phyloP scores from a whole-genome alignment of 495 filamentous ascomycete genomes.

The Tirmania nivea region DNA sequence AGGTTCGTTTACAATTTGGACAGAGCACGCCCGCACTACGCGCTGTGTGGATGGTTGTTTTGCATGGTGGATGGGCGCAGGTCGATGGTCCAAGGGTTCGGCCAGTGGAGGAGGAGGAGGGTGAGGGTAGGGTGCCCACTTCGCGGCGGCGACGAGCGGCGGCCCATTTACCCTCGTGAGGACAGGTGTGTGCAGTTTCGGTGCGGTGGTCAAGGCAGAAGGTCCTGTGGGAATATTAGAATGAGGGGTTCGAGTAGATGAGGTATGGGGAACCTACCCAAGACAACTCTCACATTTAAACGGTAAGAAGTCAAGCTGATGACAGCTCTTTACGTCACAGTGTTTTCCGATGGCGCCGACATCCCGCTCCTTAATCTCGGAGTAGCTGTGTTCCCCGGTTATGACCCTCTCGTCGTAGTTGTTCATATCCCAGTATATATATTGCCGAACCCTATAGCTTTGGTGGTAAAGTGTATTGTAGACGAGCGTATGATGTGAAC shows the following conservation, averaged over 20 bases:
- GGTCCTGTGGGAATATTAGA: constrained; percentile 27
- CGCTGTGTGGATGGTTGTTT: constrained; percentile 63
- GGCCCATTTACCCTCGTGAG: constrained; percentile 72
- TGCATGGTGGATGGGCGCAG: constrained; percentile 58
- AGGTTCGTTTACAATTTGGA: constrained; percentile 53
- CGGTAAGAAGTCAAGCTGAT: constrained; percentile 87
- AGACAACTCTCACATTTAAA: constrained; percentile 81
- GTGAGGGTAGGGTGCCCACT: not conserved
- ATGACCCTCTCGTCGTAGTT: not conserved
- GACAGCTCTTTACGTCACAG: constrained; percentile 79
- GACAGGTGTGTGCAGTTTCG: constrained; percentile 62
- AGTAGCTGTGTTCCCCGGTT: not conserved
- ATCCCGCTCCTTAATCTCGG: not conserved
- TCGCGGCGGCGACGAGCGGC: constrained; percentile 28
- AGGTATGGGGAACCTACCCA: constrained; percentile 14
- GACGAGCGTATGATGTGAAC: no score
- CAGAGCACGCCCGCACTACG: constrained; percentile 64
- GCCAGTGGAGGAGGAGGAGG: constrained; percentile 11
- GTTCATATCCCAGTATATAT: no score
- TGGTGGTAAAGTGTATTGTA: no score
- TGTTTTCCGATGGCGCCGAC: constrained; percentile 47
- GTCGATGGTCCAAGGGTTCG: constrained; percentile 25
- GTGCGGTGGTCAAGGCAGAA: constrained; percentile 91
- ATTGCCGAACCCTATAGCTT: no score
- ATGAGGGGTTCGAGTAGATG: not conserved